Evolutionary conservation across 192 early-diverging fungal genomes (phyloP), one percentile per base, ranked within the genome.

Genomic region (Coemansia sp.): DNA sequence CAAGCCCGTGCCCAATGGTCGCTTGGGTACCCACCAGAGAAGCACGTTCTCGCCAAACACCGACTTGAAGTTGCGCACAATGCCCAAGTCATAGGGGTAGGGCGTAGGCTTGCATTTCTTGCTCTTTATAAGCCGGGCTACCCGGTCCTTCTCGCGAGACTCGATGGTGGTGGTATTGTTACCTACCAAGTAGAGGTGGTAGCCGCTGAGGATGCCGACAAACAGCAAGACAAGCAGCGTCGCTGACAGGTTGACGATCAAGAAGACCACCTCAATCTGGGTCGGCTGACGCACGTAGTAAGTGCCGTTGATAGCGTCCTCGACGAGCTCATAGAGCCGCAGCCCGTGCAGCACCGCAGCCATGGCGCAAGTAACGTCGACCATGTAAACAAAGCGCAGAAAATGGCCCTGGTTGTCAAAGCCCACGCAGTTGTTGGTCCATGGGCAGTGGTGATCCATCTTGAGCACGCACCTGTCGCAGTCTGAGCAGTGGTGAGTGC

Each of bases 401-500:
- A 93, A 93, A 56, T 87, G 89, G 33, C 84, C 78, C 72, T 93
- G 90, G 75, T 93, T 93, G 65, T 70, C 77, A 65, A 86, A 88
- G 10, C 91, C 91, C 34, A 93, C 88, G 69, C 90, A 91, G 67
- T 90, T 91, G 61, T 88, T 86, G 59, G 95, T 88, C 93, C 94
- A 99, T 7, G 94, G 95, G 50, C 92, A 93, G 68, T 93, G 92
- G 65, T 93, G 92, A 62, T 93, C 92, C 90, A 93, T 91, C 64
- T 89, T 91, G 56, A 93, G 86, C 34, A 92, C 86, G 82, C 92
- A 93, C 34, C 83, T 84, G 50, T 88, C 83, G 72, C 92, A 93
- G 34, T 83, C 79, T 8, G 85, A 69, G 65, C 92, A 93, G 66
- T 93, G 92, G 75, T 92, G 91, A n/a, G 89, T 73, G 53, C 92